Conservation (phyloP, 176 grass and related monocot species). For the Eremochloa ophiuroides region DNA sequence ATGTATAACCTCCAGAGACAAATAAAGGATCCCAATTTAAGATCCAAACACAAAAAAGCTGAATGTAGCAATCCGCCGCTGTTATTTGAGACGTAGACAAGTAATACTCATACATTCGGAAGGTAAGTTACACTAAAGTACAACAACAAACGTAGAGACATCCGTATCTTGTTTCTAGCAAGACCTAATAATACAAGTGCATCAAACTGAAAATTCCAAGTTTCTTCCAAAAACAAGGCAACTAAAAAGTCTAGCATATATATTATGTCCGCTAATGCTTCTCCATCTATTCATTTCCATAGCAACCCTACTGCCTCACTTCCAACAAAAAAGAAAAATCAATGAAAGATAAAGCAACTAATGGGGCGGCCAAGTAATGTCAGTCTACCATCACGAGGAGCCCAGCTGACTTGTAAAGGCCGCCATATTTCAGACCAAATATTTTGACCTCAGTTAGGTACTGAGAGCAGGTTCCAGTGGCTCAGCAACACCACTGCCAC, state of each 20-base stretch:
- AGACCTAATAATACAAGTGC: slow-evolving; percentile 17
- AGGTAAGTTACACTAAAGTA: background rate
- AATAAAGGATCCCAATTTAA: background rate
- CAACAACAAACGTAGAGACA: background rate
- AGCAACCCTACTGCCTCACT: slow-evolving; percentile 27
- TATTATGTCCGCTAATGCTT: background rate
- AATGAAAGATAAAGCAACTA: slow-evolving; percentile 21
- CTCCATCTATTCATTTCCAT: slow-evolving; percentile 9
- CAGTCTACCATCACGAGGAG: slow-evolving; percentile 16
- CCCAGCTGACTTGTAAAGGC: background rate
- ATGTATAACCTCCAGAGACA: background rate
- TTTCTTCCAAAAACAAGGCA: slow-evolving; percentile 22
- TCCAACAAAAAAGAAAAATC: background rate
- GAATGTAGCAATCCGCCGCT: background rate
- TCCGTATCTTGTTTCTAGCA: background rate
- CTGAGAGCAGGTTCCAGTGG: slow-evolving; percentile 39
- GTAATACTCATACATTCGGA: background rate
- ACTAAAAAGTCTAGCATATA: slow-evolving; percentile 18
- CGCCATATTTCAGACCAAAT: background rate
- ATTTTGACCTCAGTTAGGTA: slow-evolving; percentile 17
- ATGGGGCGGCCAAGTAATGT: background rate
- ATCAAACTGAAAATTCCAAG: background rate
- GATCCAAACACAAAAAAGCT: background rate
- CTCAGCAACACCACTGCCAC: slow-evolving; percentile 54
- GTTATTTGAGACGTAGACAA: background rate